Conservation (phyloP, 1,139 yeast genomes). For the Blastobotrys aristatus region DNA sequence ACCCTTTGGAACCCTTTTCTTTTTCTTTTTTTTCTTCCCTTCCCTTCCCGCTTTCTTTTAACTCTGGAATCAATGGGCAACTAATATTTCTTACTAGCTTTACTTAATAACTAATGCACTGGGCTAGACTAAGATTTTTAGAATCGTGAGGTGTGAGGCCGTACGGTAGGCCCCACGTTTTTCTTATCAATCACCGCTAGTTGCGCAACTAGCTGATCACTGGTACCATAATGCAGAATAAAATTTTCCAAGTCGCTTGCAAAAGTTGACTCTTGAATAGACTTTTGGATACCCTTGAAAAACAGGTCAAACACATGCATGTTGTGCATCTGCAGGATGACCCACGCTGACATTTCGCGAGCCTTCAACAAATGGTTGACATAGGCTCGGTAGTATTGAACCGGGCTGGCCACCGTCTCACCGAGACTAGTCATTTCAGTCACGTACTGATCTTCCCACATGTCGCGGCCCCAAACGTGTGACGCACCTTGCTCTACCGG, state of each 20-base stretch:
- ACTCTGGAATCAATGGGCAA: no score
- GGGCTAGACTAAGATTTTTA: no score
- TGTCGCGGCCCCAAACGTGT: constrained; percentile 28
- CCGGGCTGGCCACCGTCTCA: constrained; percentile 26
- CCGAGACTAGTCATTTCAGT: constrained; percentile 28
- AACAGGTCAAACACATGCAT: constrained; percentile 28
- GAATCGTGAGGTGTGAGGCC: neutral
- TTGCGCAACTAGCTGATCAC: constrained; percentile 8
- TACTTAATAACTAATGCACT: no score
- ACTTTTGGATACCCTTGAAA: constrained; percentile 31
- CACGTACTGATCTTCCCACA: constrained; percentile 32
- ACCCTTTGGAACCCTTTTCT: no score
- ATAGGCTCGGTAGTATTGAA: constrained; percentile 36
- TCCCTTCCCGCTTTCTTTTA: no score
- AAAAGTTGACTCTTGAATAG: constrained; percentile 33
- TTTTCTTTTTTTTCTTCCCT: no score
- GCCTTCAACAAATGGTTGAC: constrained; percentile 40
- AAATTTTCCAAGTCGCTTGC: constrained; percentile 26
- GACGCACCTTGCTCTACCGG: constrained; percentile 18
- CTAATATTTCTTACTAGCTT: no score
- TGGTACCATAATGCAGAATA: constrained; percentile 26
- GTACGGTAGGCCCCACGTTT: constrained; percentile 2
- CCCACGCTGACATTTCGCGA: constrained; percentile 41
- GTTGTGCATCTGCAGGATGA: constrained; percentile 39
- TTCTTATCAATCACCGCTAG: neutral